Evolutionary conservation across 495 filamentous ascomycete genomes (phyloP), one percentile per base, ranked within the genome.

Genomic region (Penicillium malachiteum): DNA sequence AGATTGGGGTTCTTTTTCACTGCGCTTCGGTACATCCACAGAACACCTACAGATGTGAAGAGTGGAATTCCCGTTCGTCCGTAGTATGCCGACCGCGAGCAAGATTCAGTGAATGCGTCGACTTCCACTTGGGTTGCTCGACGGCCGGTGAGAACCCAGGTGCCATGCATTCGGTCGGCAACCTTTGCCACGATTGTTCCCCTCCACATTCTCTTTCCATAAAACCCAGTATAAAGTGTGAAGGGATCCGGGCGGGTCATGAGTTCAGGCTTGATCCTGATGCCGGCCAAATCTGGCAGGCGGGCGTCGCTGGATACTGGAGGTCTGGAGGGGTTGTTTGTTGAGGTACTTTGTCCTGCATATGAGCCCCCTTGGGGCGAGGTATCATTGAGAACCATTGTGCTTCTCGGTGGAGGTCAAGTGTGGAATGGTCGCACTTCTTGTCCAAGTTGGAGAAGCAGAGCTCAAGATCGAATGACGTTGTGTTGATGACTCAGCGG

Each of bases 101-200:
- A 37, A 45, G 59, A 57, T 17, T 56, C 54, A n/a, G 65, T 59
- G 21, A 71, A 57, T 6, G 65, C 67, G 57, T 77, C 71, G 11
- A 75, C n/a, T 44, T 77, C 74, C 6, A 63, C 57, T 48, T 77
- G 74, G 5, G 66, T 71, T 1, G 62, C 60, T 8, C 48, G 14
- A 12, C 74, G 73, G 9, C 60, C 59, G 3, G 68, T 44, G 0
- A 69, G 2, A 3, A 60, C 46, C 35, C 59, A 62, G 7, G 45
- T 34, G 13, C 52, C 60, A 14, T 68, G 63, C 1, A 71, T 40
- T 5, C 64, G 64, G 7, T 50, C 30, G 0, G 42, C 42, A 21
- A 43, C 32, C 7, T 12, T 37, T 32, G 11, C 1, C 35, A 7
- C 18, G 1, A 18, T 18, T 17, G 3, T 70, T 11, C 3, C 30